Evolutionary conservation across 495 filamentous ascomycete species (phyloP), one percentile per base, ranked within the genome.

Genomic region (Hypoxylon subgilvum): DNA sequence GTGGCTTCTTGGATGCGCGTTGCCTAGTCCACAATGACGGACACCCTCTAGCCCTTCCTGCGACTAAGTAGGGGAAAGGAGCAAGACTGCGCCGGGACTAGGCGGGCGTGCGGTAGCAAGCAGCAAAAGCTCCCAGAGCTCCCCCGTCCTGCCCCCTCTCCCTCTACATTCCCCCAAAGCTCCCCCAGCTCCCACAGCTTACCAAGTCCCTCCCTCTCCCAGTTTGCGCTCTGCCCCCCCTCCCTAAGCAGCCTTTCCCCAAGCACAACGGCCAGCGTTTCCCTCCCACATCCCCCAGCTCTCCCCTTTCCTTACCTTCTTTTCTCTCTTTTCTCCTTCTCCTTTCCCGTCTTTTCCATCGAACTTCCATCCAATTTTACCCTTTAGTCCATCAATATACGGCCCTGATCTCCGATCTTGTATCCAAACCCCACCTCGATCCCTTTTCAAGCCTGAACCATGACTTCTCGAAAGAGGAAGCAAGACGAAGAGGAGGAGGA

Each of bases 391-490:
- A 60, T 64, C 58, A 49, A 50, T 47, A 30, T 27, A 47, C 28
- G n/a, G 44, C 60, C 44, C 56, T 32, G 25, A 40, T 57, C 39
- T 18, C 27, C 43, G 4, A 43, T 14, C 38, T 52, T 40, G 51
- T 51, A 40, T 54, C 69, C 69, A 74, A 69, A 63, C 34, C 43
- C 36, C 6, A 35, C 16, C 42, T 30, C 3, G 40, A 67, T 30
- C 40, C 57, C 22, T 52, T 65, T 39, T 27, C 63, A 63, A 51
- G 27, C 38, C 32, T 38, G 39, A 63, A 69, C 51, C 48, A 81
- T 81, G 78, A 67, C 72, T 45, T 65, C 74, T 56, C 76, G 78
- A 48, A 75, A 75, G 73, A 77, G 77, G 63, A 78, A 78, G 70
- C 74, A 67, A 46, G 69, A 77, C 28, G 76, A 79, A 19, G 74